These are phyloP conservation scores for Chalaropsis ovoidea DNA, from an alignment of 2,329 filamentous ascomycete genomes.

Conservation along the genomic window DNA sequence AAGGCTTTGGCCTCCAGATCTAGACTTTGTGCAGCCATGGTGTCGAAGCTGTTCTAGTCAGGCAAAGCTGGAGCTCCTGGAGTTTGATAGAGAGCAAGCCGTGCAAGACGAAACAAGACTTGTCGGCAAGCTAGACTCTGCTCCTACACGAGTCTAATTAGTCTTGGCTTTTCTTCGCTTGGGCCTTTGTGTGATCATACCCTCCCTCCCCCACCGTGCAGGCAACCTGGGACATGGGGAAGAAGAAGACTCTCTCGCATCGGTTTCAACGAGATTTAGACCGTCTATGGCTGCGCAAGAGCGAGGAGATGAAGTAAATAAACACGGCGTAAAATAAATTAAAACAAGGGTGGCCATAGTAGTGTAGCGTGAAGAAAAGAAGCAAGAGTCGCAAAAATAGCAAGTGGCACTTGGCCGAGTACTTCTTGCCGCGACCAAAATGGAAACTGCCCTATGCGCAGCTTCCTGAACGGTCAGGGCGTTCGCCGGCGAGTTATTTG, in stretches of 20 bases:
- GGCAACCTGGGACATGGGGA: neutral
- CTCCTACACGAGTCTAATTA: conserved; percentile 10
- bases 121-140: neutral
- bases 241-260: neutral
- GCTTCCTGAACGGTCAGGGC: neutral
- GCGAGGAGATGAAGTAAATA: neutral
- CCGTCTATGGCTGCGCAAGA: neutral
- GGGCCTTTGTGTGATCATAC: neutral
- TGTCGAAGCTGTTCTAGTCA: neutral
- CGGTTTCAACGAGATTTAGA: neutral
- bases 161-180: conserved; percentile 12
- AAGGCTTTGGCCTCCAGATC: neutral
- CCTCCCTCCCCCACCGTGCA: neutral
- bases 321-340: too few species aligned
- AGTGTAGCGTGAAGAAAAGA: too few species aligned
- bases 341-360: too few species aligned
- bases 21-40: neutral
- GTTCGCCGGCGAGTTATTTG: neutral
- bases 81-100: neutral
- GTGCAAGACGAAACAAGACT: conserved; percentile 4
- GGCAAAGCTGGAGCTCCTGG: neutral
- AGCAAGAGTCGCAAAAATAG: neutral
- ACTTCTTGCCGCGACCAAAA: neutral
- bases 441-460: neutral
- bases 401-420: too few species aligned